Base-by-base conservation (phyloP, 139 green algal species). In the Chlamydomonas eustigma region DNA sequence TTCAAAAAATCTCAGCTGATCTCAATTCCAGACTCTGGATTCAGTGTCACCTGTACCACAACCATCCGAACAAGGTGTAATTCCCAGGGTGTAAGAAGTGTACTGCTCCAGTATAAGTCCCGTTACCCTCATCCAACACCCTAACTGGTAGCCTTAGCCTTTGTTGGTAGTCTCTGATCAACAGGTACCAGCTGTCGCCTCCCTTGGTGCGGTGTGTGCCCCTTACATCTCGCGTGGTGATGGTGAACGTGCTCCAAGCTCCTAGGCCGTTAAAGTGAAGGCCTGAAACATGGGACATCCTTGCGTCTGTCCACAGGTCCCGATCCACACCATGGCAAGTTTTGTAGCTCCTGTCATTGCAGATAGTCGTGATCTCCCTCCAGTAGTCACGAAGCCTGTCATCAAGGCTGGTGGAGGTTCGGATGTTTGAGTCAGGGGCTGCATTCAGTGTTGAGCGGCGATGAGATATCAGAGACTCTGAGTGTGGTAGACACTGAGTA, bases 121-220 rank as follows among this genome's bases (percentile, higher is more conserved):
- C 80, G 58, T 85, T 76, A 1, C 64, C 32, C 4, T 78, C 39
- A 67, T 85, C 80, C 6, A 50, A 71, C 2, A 85, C 39, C 37
- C 68, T 37, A 4, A 35, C 39, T n/a, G 33, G 6, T 32, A 63
- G 3, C 34, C 24, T 52, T 24, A 75, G 37, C 8, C 34, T 3
- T 25, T 75, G 68, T 4, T 52, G 68, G 4, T 6, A 4, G 68
- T 75, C 68, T 4, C 68, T 5, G 4, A 75, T 37, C 5, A 63
- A 4, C 3, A 75, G 12, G 68, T 63, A 75, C 68, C 68, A 75
- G 18, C 30, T 51, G 37, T 75, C 68, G 2, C 68, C 68, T 4
- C 68, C 68, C 8, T 38, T 37, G 18, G 5, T 75, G 12, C 34
- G 18, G 37, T 25, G 32, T 5, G 18, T 28, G 33, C 68, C 68